Base-by-base conservation (phyloP, 257 asterid species). In the Apocynum venetum region DNA sequence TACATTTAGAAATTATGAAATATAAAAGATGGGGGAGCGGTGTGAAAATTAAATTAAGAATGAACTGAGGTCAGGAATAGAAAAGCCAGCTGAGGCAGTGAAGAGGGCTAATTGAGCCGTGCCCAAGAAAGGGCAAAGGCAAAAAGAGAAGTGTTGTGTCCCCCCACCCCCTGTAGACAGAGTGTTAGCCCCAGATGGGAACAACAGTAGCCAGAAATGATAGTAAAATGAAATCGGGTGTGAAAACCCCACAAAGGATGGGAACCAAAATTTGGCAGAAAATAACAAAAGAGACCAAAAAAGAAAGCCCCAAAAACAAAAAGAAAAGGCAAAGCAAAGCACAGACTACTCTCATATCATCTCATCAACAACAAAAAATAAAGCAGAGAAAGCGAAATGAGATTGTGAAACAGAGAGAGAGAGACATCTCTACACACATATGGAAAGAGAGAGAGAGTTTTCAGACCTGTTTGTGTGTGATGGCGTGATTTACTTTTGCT, bases 401-500 rank as follows among this genome's bases (percentile, higher is more conserved):
- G 86, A 79, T 35, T 46, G 84, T 36, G 77, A 79, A 71, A 63
- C 57, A 60, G 41, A 60, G 70, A 25, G 70, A 25, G 31, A 25
- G 79, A 76, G 71, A 77, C 83, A 79, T 76, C 77, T 79, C 69
- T 73, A 56, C 60, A 53, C 78, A 71, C 80, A 60, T 46, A 48
- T 65, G 75, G 76, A 75, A 25, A 75, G 73, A 72, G 43, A 53
- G 12, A 51, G 53, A 52, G 38, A 78, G 19, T 72, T 11, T 57
- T 57, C 64, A 57, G 64, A 80, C 41, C 73, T 78, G 72, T 53
- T 66, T 66, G 35, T 68, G 53, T 41, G 84, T 69, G 83, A 81
- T 78, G 88, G 97, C 89, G 89, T 85, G 91, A 65, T 78, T 79
- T 77, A 84, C 93, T 92, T 92, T 92, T 85, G 89, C 94, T 90